Conservation (phyloP, 306 rosid genomes). For the Morella rubra region DNA sequence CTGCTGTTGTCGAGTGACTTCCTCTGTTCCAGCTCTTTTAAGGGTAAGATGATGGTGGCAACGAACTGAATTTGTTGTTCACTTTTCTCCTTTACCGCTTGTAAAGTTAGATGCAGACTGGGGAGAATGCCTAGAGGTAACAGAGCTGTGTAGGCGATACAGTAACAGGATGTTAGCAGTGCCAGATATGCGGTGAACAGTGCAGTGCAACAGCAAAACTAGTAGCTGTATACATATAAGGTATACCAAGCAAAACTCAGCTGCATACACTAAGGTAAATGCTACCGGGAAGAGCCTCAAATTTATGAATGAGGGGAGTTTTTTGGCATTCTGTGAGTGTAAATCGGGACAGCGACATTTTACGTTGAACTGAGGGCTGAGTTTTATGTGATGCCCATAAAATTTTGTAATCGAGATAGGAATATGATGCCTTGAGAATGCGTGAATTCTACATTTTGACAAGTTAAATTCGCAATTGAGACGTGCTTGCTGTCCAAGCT, state of each 20-base stretch:
- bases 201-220: background rate
- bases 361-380: background rate
- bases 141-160: background rate
- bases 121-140: background rate
- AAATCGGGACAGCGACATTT: background rate
- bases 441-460: background rate
- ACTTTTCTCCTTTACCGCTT: background rate
- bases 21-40: slow-evolving; percentile 1
- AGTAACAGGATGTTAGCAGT: background rate
- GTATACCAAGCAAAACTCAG: background rate
- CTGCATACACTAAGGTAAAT: background rate
- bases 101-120: background rate
- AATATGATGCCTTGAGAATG: background rate
- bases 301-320: background rate
- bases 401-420: slow-evolving; percentile 15
- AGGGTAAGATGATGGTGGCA: slow-evolving; percentile 3
- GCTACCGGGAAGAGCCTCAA: background rate
- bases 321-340: background rate
- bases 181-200: background rate
- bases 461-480: background rate
- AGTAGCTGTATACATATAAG: no score
- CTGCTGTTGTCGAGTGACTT: slow-evolving; percentile 44
- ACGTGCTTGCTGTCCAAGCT: background rate
- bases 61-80: slow-evolving; percentile 15
- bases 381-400: background rate